A percentile compares a stretch with the other conserved stretches of the same genome.
Evolutionary conservation across 257 asterid species (phyloP).

Genomic region (Voacanga thouarsii): DNA sequence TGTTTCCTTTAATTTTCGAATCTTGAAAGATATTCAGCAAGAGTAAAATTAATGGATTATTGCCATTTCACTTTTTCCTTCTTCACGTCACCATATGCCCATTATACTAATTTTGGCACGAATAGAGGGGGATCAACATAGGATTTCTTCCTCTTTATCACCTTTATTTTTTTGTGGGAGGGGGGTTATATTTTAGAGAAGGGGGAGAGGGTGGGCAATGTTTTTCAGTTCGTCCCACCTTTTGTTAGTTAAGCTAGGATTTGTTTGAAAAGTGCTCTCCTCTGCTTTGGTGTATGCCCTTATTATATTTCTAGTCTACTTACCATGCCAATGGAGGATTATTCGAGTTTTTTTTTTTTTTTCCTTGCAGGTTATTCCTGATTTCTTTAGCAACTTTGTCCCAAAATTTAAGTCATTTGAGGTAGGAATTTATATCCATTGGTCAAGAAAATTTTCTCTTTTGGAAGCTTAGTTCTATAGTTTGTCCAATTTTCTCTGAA

Average conservation of each 20-base stretch:
- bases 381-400: slow-evolving; percentile 81
- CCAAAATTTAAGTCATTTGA: slow-evolving; percentile 64
- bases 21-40: neutral
- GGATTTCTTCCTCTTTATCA: too few species aligned
- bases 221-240: neutral
- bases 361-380: slow-evolving; percentile 61
- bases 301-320: neutral
- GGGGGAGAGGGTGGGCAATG: neutral
- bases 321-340: neutral
- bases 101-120: neutral
- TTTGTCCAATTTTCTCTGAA: slow-evolving; percentile 5
- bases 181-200: too few species aligned
- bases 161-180: too few species aligned
- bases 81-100: neutral
- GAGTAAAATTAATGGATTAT: neutral
- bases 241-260: neutral
- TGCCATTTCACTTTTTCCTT: neutral
- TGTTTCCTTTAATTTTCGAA: neutral
- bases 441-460: slow-evolving; percentile 44
- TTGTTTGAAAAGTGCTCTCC: neutral
- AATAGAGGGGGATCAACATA: neutral
- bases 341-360: slow-evolving; percentile 12
- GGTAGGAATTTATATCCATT: slow-evolving; percentile 60
- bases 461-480: slow-evolving; percentile 1
- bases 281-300: neutral